Conservation (phyloP, 2,329 filamentous ascomycete genomes). For the Colletotrichum spinosum region DNA sequence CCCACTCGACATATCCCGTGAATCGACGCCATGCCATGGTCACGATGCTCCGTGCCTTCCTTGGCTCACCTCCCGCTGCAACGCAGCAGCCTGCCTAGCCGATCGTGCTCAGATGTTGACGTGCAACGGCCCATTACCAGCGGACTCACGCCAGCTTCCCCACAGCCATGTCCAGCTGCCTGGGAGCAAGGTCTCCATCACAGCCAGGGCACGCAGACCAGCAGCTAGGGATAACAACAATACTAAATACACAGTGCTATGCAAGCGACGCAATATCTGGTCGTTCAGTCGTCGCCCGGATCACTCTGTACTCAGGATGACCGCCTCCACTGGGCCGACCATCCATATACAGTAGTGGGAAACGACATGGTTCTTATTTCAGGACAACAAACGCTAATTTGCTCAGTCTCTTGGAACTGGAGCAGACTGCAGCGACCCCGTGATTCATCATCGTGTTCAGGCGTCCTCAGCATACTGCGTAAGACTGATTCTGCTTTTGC, state of each 20-base stretch:
- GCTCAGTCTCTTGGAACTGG: too few species aligned
- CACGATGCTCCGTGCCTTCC: slow-evolving; percentile 14
- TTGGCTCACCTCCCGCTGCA: too few species aligned
- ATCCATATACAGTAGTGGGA: too few species aligned
- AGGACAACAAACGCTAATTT: too few species aligned
- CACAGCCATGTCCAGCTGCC: slow-evolving; percentile 4
- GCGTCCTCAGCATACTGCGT: not conserved
- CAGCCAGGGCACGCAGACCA: not conserved
- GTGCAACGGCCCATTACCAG: slow-evolving; percentile 6
- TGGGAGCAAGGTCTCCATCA: slow-evolving; percentile 15
- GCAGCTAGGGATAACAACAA: slow-evolving; percentile 3
- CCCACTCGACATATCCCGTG: too few species aligned
- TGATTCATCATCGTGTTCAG: slow-evolving; percentile 3
- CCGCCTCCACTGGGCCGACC: too few species aligned
- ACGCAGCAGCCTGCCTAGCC: slow-evolving; percentile 5
- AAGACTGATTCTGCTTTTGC: slow-evolving; percentile 15
- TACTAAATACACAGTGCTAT: too few species aligned
- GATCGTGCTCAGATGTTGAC: slow-evolving; percentile 12
- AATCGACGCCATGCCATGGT: slow-evolving; percentile 4
- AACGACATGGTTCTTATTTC: too few species aligned
- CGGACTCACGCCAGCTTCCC: not conserved
- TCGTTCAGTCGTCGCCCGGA: slow-evolving; percentile 5
- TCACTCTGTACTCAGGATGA: slow-evolving; percentile 6
- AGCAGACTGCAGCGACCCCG: not conserved
- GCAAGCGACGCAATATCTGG: not conserved